Base-by-base conservation (phyloP, 768 basidiomycete genomes). In the Daedaleopsis sinensis region DNA sequence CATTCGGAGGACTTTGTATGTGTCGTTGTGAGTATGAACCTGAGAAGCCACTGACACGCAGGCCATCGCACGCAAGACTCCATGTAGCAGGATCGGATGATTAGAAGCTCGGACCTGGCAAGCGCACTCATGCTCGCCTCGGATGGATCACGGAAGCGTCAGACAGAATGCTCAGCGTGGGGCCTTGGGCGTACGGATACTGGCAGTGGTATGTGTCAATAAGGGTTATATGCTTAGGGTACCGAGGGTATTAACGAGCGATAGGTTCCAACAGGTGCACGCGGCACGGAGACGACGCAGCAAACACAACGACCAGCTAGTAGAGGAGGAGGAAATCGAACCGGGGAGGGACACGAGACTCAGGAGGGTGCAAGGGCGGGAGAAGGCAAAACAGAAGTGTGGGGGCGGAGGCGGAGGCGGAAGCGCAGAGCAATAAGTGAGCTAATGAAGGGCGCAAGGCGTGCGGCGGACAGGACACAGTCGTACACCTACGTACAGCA, bases 171-270 rank as follows among this genome's bases (percentile, higher is more conserved):
- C n/a, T n/a, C n/a, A n/a, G n/a, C n/a, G n/a, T n/a, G n/a, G n/a
- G n/a, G 27, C 7, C 27, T 32, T 32, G 27, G 27, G 27, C 27
- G 27, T 24, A 21, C 47, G 24, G 47, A 21, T 49, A 49, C 13
- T 49, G 46, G 35, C n/a, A n/a, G n/a, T n/a, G n/a, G n/a, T n/a
- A n/a, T n/a, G n/a, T n/a, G 46, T 35, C 47, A 58, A 48, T 58
- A 62, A 48, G 57, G 57, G 51, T 61, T 18, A 63, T 63, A 55
- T 58, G 62, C 54, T 51, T 63, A 63, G 54, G 35, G 53, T 63
- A 63, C 62, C 47, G 39, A 32, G 61, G 61, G 61, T 62, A 62
- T 64, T 56, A 64, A 64, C 62, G 62, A 64, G 62, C 58, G 62
- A 64, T 56, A 58, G 43, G 54, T 56, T 64, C 58, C 58, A 59